phyloP scores from a whole-genome alignment of 2,329 filamentous ascomycete species.

The Cephalotrichum gorgonifer region DNA sequence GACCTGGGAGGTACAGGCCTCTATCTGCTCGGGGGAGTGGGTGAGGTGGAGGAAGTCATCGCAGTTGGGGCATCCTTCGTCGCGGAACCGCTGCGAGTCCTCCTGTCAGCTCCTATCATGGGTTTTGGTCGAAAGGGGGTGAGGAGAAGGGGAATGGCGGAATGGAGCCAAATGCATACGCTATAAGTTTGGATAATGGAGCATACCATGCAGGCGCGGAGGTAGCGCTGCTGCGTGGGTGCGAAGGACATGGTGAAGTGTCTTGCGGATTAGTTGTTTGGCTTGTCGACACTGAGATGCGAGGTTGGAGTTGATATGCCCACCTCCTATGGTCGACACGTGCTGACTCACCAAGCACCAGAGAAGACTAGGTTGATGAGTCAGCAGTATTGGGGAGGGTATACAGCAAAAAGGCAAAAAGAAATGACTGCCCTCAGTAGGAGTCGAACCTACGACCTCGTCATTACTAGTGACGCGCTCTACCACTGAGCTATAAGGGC shows the following conservation, averaged over 20 bases:
- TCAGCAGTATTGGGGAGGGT: no score
- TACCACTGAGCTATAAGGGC: no score
- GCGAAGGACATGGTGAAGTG: conserved; percentile 49
- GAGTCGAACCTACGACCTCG: no score
- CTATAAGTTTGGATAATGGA: conserved; percentile 78
- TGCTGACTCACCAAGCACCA: no score
- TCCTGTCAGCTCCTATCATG: neutral
- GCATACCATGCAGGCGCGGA: conserved; percentile 98
- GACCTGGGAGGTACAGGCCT: conserved; percentile 90
- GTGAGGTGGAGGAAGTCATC: conserved; percentile 81
- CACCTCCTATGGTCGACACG: neutral
- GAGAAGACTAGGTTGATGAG: no score
- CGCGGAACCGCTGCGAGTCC: conserved; percentile 63
- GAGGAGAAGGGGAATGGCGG: conserved; percentile 5
- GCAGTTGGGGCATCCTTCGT: conserved; percentile 91
- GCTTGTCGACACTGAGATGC: neutral
- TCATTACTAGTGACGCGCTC: no score
- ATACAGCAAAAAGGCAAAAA: no score
- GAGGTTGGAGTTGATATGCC: neutral
- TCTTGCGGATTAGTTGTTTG: conserved; percentile 18
- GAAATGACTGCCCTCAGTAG: no score
- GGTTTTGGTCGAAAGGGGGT: neutral
- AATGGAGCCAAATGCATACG: conserved; percentile 33
- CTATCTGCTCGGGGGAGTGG: conserved; percentile 68
- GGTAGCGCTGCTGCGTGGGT: conserved; percentile 67